phyloP scores from a whole-genome alignment of 352 stramenopile species.

The Blastocystis sp. region DNA sequence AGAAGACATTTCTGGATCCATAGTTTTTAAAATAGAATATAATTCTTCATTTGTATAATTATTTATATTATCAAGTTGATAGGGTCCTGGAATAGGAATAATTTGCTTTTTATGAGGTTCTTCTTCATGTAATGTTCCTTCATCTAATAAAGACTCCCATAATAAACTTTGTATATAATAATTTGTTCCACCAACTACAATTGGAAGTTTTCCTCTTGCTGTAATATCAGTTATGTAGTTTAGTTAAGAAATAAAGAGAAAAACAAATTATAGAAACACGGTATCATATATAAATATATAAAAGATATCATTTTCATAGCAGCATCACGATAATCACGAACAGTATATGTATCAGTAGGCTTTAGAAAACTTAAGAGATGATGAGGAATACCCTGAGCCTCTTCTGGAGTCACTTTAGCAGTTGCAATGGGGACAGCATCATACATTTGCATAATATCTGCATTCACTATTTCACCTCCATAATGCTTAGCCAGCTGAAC shows the following conservation, averaged over 20 bases:
- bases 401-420: conserved; percentile 59
- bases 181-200: conserved; percentile 69
- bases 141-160: conserved; percentile 61
- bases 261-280: not conserved
- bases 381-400: conserved; percentile 64
- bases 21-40: no score
- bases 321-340: conserved; percentile 57
- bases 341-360: conserved; percentile 51
- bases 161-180: conserved; percentile 71
- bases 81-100: not conserved
- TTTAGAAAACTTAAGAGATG: conserved; percentile 65
- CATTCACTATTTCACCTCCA: conserved; percentile 67
- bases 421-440: conserved; percentile 62
- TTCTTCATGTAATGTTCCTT: conserved; percentile 48
- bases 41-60: no score
- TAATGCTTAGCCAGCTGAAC: conserved; percentile 66
- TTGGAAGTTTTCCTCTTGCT: conserved; percentile 59
- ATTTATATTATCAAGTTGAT: no score
- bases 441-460: conserved; percentile 73
- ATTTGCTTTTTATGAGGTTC: not conserved
- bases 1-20: no score
- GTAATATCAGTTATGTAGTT: conserved; percentile 61
- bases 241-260: not conserved
- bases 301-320: conserved; percentile 47
- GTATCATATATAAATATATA: no score